Evolutionary conservation across 176 grass and related monocot species (phyloP).

Genomic region (Aegilops sharonensis): DNA sequence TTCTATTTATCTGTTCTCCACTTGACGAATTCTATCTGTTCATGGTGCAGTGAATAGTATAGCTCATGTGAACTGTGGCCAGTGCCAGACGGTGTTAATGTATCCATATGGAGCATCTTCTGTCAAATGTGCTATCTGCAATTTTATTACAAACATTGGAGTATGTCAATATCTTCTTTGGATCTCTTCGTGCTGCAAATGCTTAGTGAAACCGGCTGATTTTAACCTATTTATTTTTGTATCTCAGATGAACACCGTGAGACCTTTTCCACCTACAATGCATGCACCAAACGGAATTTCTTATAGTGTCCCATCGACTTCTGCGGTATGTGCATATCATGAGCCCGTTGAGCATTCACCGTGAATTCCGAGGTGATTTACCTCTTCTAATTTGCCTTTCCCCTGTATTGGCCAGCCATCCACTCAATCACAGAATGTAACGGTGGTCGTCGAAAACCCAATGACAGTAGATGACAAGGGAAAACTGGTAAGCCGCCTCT

Average conservation of each 20-base stretch:
- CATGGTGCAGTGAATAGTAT: slow-evolving; percentile 61
- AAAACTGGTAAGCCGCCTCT: slow-evolving; percentile 61
- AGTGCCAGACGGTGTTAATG: slow-evolving; percentile 74
- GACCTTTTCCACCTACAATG: slow-evolving; percentile 39
- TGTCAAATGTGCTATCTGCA: slow-evolving; percentile 87
- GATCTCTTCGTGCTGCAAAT: slow-evolving; percentile 17
- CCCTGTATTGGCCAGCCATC: slow-evolving; percentile 33
- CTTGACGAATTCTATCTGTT: slow-evolving; percentile 17
- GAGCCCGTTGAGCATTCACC: not conserved
- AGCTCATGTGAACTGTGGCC: slow-evolving; percentile 78
- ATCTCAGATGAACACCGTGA: slow-evolving; percentile 46
- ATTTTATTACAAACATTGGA: slow-evolving; percentile 65
- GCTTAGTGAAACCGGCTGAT: not conserved
- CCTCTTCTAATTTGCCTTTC: not conserved
- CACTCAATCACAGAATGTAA: slow-evolving; percentile 47
- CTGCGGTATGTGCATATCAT: slow-evolving; percentile 35
- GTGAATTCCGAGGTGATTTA: slow-evolving; percentile 7
- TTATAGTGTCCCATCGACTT: slow-evolving; percentile 35
- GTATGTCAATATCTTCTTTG: slow-evolving; percentile 39
- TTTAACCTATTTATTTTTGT: not conserved
- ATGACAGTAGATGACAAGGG: slow-evolving; percentile 85
- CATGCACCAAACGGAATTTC: slow-evolving; percentile 24
- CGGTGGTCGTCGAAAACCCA: slow-evolving; percentile 91
- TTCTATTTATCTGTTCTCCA: slow-evolving; percentile 3
- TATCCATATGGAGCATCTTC: slow-evolving; percentile 80